Evolutionary conservation across 176 grass and related monocot genomes (phyloP).

Genomic region (sorghum (Sorghum bicolor)): DNA sequence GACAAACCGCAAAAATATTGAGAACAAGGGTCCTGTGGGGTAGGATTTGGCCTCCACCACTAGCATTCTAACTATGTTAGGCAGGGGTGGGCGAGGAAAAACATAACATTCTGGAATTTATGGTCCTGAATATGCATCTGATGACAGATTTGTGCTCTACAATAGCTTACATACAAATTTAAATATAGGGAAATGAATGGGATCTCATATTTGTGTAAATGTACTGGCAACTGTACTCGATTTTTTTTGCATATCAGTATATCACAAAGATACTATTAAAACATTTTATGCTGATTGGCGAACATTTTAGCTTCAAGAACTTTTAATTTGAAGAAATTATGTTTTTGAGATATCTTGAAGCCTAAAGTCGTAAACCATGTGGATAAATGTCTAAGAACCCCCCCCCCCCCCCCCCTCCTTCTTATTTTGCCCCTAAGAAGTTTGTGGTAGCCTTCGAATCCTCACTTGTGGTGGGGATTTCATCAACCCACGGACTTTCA

Average conservation of each 20-base stretch:
- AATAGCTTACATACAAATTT: background rate
- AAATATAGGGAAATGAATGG: background rate
- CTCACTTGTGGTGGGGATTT: no score
- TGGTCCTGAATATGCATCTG: background rate
- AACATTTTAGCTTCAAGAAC: background rate
- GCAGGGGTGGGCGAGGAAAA: background rate
- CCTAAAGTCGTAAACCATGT: background rate
- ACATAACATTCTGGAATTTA: background rate
- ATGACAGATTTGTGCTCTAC: background rate
- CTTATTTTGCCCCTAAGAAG: no score
- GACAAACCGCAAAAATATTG: background rate
- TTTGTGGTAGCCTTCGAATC: no score
- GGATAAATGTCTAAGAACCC: background rate
- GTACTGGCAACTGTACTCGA: background rate
- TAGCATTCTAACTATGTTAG: background rate
- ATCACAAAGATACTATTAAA: conserved; percentile 15
- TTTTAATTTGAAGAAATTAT: background rate
- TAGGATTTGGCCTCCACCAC: background rate
- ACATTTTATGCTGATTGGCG: background rate
- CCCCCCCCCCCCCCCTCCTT: no score
- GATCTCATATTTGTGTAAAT: background rate
- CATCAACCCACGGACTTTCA: no score
- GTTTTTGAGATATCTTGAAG: conserved; percentile 3
- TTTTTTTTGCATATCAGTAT: conserved; percentile 1
- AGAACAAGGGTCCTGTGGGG: conserved; percentile 9